Percentiles rank a stretch among this genome's conserved stretches.
Evolutionary conservation across 2,329 filamentous ascomycete species (phyloP).

Genomic region (Orbilia blumenaviensis): DNA sequence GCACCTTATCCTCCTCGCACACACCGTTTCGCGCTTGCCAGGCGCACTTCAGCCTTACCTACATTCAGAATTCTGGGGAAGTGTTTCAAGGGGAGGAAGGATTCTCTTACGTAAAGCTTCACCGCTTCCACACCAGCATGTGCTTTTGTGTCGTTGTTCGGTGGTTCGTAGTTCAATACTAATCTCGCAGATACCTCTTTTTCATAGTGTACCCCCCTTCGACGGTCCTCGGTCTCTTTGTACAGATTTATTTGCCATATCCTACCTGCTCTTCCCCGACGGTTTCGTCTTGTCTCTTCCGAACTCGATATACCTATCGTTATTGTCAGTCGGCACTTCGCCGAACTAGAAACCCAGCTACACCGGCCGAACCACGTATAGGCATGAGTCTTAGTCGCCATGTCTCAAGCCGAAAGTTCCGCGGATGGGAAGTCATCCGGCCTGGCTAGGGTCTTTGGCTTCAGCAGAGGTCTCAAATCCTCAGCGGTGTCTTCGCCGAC

Average conservation of each 20-base stretch:
- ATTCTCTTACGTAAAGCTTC: slow-evolving; percentile 54
- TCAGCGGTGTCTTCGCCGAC: slow-evolving; percentile 41
- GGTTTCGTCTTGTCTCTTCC: not conserved
- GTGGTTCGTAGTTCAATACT: not conserved
- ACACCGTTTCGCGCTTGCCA: slow-evolving; percentile 7
- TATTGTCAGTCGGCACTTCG: slow-evolving; percentile 23
- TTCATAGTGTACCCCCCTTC: not conserved
- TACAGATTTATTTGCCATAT: not conserved
- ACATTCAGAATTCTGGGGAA: slow-evolving; percentile 30
- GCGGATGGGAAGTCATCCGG: slow-evolving; percentile 45
- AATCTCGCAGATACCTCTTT: not conserved
- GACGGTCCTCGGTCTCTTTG: not conserved
- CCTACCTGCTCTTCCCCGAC: not conserved
- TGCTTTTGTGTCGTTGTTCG: too few species aligned
- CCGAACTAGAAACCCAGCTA: slow-evolving; percentile 8
- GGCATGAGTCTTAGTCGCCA: slow-evolving; percentile 42
- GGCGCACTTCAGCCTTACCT: slow-evolving; percentile 10
- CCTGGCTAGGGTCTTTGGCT: slow-evolving; percentile 43
- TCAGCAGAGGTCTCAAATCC: slow-evolving; percentile 45
- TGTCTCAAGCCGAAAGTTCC: slow-evolving; percentile 52
- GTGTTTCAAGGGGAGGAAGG: slow-evolving; percentile 23
- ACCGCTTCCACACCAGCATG: slow-evolving; percentile 9
- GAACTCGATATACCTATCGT: not conserved
- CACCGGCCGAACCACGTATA: not conserved
- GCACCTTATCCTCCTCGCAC: slow-evolving; percentile 1